Conservation (phyloP, 2,329 filamentous ascomycete genomes). For the Neurospora sp. region DNA sequence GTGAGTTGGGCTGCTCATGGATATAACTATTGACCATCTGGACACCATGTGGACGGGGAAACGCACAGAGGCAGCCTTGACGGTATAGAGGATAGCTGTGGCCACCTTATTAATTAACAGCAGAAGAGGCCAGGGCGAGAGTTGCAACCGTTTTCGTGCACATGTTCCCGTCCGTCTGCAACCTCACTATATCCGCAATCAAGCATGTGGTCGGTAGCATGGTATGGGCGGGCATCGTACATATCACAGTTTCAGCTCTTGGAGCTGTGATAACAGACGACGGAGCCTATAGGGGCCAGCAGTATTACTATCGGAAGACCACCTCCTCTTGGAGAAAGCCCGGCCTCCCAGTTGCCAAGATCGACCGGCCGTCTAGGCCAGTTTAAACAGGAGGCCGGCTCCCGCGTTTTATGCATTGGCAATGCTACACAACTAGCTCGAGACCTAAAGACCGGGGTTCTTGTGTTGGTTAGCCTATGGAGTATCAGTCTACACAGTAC, state of each 20-base stretch:
- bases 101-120: not conserved
- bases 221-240: not conserved
- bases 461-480: constrained; percentile 7
- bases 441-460: constrained; percentile 10
- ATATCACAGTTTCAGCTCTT: not conserved
- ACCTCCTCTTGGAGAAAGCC: constrained; percentile 5
- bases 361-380: constrained; percentile 3
- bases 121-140: not conserved
- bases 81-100: not conserved
- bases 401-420: constrained; percentile 18
- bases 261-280: not conserved
- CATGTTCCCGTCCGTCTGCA: not conserved
- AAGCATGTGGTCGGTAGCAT: not conserved
- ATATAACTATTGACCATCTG: not conserved
- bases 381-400: constrained; percentile 16
- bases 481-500: not conserved
- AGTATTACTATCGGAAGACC: not conserved
- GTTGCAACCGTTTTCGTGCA: not conserved
- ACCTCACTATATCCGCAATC: not conserved
- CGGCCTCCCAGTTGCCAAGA: constrained; percentile 8
- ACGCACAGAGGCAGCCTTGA: not conserved
- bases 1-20: not conserved
- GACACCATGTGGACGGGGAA: not conserved
- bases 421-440: not conserved
- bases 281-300: not conserved